Conservation (phyloP, 192 early-diverging fungal genomes). For the Coemansia sp. region DNA sequence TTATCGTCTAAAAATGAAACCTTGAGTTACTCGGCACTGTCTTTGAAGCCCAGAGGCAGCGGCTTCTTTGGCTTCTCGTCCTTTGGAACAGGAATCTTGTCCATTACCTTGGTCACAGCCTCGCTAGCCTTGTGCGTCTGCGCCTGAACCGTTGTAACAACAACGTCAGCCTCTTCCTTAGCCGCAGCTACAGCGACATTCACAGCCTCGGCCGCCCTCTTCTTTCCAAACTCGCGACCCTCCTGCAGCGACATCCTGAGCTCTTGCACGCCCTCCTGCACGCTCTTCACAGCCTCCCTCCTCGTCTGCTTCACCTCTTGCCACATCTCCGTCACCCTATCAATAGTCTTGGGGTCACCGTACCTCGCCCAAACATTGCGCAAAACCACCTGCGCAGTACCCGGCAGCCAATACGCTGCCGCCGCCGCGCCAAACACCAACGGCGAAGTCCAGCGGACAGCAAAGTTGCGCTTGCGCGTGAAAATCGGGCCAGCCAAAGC, state of each 20-base stretch:
- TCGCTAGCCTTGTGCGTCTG: neutral
- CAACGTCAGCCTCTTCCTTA: slow-evolving; percentile 3
- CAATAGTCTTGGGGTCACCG: slow-evolving; percentile 35
- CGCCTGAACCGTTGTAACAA: neutral
- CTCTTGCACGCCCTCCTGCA: slow-evolving; percentile 40
- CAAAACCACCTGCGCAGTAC: slow-evolving; percentile 35
- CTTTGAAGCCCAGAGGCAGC: slow-evolving; percentile 37
- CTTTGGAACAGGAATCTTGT: neutral
- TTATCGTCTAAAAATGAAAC: neutral
- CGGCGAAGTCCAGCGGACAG: slow-evolving; percentile 41
- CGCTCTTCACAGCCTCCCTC: slow-evolving; percentile 1
- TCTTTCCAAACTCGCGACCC: slow-evolving; percentile 19
- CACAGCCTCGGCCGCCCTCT: neutral
- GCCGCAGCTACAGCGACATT: neutral
- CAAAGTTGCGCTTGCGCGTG: slow-evolving; percentile 32
- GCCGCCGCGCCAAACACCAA: slow-evolving; percentile 38
- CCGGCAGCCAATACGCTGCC: slow-evolving; percentile 36
- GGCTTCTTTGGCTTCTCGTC: slow-evolving; percentile 6
- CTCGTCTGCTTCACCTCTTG: slow-evolving; percentile 1
- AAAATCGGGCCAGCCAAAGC: slow-evolving; percentile 51
- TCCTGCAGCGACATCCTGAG: slow-evolving; percentile 36
- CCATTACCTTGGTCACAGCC: neutral
- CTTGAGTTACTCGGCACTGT: slow-evolving; percentile 1
- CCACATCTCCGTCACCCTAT: slow-evolving; percentile 10
- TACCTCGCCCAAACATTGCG: slow-evolving; percentile 51